phyloP scores from a whole-genome alignment of 1,284 basidiomycete species.

The Leucoagaricus sp. region DNA sequence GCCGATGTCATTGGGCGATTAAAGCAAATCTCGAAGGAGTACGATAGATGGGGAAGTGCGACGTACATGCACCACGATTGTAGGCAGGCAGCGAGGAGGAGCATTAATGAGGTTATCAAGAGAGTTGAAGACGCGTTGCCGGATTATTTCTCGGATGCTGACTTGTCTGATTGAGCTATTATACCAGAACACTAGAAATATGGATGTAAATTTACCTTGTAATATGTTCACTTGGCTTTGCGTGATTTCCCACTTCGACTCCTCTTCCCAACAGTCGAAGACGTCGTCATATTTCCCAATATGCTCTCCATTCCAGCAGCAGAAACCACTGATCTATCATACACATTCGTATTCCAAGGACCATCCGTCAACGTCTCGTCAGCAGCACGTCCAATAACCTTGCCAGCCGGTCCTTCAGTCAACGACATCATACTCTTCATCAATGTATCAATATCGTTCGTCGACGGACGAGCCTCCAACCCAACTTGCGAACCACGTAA shows the following conservation, averaged over 20 bases:
- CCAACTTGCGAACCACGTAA: slow-evolving; percentile 54
- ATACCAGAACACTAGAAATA: neutral
- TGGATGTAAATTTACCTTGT: neutral
- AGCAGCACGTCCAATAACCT: slow-evolving; percentile 20
- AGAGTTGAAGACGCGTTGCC: slow-evolving; percentile 55
- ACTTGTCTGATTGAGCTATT: neutral
- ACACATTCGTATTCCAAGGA: slow-evolving; percentile 37
- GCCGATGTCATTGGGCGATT: slow-evolving; percentile 67
- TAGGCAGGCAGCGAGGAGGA: slow-evolving; percentile 52
- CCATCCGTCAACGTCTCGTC: slow-evolving; percentile 26
- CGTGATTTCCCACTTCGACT: slow-evolving; percentile 11
- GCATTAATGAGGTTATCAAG: slow-evolving; percentile 54
- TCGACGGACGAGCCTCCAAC: slow-evolving; percentile 50
- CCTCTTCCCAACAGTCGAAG: slow-evolving; percentile 2
- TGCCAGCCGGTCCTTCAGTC: slow-evolving; percentile 18
- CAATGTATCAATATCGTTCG: slow-evolving; percentile 60
- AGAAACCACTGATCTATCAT: neutral
- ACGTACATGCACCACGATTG: slow-evolving; percentile 73
- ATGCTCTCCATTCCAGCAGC: slow-evolving; percentile 2
- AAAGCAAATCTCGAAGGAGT: slow-evolving; percentile 58
- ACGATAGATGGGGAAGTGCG: slow-evolving; percentile 65
- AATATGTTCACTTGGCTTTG: slow-evolving; percentile 1
- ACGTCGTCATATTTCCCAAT: neutral
- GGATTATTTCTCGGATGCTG: slow-evolving; percentile 53
- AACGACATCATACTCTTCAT: slow-evolving; percentile 54